Evolutionary conservation across 306 rosid species (phyloP).

Genomic region (Glycine tomentella): DNA sequence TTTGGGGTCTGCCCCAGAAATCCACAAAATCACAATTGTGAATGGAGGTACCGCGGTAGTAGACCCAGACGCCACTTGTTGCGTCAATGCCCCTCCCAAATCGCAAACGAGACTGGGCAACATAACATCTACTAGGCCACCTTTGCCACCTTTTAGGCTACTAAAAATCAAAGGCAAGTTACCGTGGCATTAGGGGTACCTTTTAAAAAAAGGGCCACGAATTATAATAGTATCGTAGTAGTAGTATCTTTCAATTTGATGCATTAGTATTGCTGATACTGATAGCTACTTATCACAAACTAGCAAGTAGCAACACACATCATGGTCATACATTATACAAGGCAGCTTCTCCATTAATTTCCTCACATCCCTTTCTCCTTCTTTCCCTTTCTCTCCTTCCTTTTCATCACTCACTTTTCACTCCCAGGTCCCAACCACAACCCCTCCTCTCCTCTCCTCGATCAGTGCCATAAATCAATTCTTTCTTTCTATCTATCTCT

Average conservation of each 20-base stretch:
- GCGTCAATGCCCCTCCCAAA: slow-evolving; percentile 31
- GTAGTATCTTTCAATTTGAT: slow-evolving; percentile 40
- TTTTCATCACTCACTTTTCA: slow-evolving; percentile 46
- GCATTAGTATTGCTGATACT: slow-evolving; percentile 33
- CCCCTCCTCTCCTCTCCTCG: neutral
- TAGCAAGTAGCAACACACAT: slow-evolving; percentile 20
- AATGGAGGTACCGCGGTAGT: slow-evolving; percentile 29
- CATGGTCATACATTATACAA: slow-evolving; percentile 41
- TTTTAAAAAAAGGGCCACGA: neutral
- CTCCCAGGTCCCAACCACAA: neutral
- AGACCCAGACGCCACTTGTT: slow-evolving; percentile 42
- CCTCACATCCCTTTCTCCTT: slow-evolving; percentile 25
- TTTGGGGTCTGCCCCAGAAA: slow-evolving; percentile 10
- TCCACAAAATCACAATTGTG: slow-evolving; percentile 31
- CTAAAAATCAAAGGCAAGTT: slow-evolving; percentile 23
- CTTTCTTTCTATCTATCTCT: too few relatives aligned
- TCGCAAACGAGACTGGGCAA: slow-evolving; percentile 34
- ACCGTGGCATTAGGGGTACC: slow-evolving; percentile 41
- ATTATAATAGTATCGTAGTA: neutral
- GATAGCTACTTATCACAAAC: slow-evolving; percentile 42
- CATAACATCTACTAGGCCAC: neutral
- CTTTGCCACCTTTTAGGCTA: too few relatives aligned
- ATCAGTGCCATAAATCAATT: neutral
- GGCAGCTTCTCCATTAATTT: slow-evolving; percentile 35
- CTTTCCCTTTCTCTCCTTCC: neutral